Evolutionary conservation across 352 stramenopile genomes (phyloP).

Genomic region (Aphanomyces invadans): DNA sequence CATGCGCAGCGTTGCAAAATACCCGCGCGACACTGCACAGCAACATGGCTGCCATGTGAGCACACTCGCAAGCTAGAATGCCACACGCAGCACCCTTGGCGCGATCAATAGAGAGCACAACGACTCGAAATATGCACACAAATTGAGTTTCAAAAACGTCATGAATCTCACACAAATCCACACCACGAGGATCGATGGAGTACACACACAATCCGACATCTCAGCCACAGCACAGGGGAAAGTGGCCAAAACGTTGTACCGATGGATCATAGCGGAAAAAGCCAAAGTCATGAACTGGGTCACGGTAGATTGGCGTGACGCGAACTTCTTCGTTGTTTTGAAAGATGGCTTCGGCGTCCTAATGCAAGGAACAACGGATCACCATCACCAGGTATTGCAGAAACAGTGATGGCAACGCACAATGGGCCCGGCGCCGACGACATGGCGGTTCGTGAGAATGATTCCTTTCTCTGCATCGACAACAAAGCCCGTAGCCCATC

Average conservation of each 20-base stretch:
- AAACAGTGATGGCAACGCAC: slow-evolving; percentile 34
- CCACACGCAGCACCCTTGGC: too few species aligned
- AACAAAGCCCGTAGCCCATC: slow-evolving; percentile 88
- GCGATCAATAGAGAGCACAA: too few species aligned
- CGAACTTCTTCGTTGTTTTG: slow-evolving; percentile 92
- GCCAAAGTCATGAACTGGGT: slow-evolving; percentile 91
- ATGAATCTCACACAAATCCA: too few species aligned
- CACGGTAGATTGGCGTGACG: slow-evolving; percentile 87
- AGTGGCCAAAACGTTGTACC: slow-evolving; percentile 31
- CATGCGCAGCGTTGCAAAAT: too few species aligned
- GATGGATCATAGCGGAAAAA: slow-evolving; percentile 86
- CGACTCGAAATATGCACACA: too few species aligned
- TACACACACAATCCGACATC: neutral
- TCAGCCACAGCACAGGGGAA: neutral
- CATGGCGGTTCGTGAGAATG: slow-evolving; percentile 90
- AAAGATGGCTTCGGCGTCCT: slow-evolving; percentile 87
- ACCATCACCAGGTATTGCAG: too few species aligned
- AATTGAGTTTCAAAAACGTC: too few species aligned
- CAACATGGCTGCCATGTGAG: too few species aligned
- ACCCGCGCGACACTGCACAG: too few species aligned
- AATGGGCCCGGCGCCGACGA: slow-evolving; percentile 79
- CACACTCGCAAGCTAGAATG: too few species aligned
- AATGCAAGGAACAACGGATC: too few species aligned
- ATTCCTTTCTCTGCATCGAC: slow-evolving; percentile 87
- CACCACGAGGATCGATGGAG: too few species aligned